phyloP scores from a whole-genome alignment of 805 yeast species.

The Nakazawaea anatomiae region DNA sequence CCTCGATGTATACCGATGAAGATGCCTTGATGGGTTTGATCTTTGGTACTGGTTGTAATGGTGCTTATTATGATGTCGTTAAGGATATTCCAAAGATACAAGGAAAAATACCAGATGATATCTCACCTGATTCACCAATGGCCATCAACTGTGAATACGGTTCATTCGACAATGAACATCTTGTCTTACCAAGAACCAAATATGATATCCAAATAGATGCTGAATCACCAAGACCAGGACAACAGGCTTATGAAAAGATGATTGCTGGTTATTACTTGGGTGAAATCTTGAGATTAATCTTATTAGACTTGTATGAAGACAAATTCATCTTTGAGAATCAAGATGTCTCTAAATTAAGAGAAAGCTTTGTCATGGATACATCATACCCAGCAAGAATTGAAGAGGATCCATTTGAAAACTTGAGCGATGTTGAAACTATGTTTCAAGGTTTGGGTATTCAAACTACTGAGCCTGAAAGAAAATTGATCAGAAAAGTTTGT shows the following conservation, averaged over 20 bases:
- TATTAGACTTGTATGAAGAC: conserved; percentile 63
- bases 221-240: conserved; percentile 92
- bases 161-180: conserved; percentile 89
- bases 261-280: conserved; percentile 96
- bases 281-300: conserved; percentile 76
- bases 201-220: conserved; percentile 77
- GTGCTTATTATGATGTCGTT: conserved; percentile 85
- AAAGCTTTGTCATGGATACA: conserved; percentile 77
- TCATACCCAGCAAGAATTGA: conserved; percentile 84
- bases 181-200: conserved; percentile 80
- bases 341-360: conserved; percentile 55
- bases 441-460: conserved; percentile 56
- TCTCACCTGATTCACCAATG: conserved; percentile 64
- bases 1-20: conserved; percentile 88
- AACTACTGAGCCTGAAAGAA: conserved; percentile 74
- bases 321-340: conserved; percentile 67
- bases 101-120: conserved; percentile 61
- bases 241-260: conserved; percentile 95
- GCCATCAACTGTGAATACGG: conserved; percentile 99
- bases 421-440: conserved; percentile 65
- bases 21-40: conserved; percentile 90
- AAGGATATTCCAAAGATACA: conserved; percentile 74
- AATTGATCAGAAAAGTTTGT: conserved; percentile 74
- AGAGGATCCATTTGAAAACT: conserved; percentile 82
- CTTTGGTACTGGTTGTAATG: conserved; percentile 97